Conservation (phyloP, 306 rosid genomes). For the Elaeagnus macrophylla region DNA sequence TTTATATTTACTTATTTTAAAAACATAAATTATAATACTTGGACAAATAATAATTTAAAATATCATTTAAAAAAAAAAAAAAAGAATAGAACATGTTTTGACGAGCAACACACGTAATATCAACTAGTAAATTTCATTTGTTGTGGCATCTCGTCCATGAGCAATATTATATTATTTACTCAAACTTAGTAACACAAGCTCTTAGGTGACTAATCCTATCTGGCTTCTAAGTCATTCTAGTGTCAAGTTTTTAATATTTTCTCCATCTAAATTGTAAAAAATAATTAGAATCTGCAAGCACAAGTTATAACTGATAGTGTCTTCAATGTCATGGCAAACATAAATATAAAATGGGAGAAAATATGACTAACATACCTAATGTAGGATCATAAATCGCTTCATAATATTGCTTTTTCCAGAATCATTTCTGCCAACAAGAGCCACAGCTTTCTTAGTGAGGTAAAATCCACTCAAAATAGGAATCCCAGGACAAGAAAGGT, state of each 20-base stretch:
- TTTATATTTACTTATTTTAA: too few species aligned
- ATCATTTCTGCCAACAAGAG: slow-evolving; percentile 98
- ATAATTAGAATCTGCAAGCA: slow-evolving; percentile 12
- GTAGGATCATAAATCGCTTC: slow-evolving; percentile 99
- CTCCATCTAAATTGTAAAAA: slow-evolving; percentile 67
- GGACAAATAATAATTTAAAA: too few species aligned
- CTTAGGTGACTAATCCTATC: slow-evolving; percentile 96
- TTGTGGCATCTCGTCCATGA: slow-evolving; percentile 81
- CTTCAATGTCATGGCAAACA: slow-evolving; percentile 2
- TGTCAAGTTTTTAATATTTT: slow-evolving; percentile 82
- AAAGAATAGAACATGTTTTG: too few species aligned
- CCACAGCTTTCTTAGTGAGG: slow-evolving; percentile 96
- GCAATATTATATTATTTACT: slow-evolving; percentile 97
- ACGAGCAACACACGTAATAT: too few species aligned
- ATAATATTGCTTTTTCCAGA: slow-evolving; percentile 98
- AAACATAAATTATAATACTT: too few species aligned
- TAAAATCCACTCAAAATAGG: slow-evolving; percentile 97
- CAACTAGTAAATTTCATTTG: slow-evolving; percentile 90
- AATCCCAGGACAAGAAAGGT: slow-evolving; percentile 98
- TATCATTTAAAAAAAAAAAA: too few species aligned
- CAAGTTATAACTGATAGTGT: not conserved
- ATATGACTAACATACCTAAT: slow-evolving; percentile 44
- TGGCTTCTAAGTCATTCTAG: slow-evolving; percentile 96
- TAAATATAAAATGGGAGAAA: not conserved
- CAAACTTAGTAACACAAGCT: slow-evolving; percentile 93